Base-by-base conservation (phyloP, 805 yeast genomes). In the Yarrowia hollandica region DNA sequence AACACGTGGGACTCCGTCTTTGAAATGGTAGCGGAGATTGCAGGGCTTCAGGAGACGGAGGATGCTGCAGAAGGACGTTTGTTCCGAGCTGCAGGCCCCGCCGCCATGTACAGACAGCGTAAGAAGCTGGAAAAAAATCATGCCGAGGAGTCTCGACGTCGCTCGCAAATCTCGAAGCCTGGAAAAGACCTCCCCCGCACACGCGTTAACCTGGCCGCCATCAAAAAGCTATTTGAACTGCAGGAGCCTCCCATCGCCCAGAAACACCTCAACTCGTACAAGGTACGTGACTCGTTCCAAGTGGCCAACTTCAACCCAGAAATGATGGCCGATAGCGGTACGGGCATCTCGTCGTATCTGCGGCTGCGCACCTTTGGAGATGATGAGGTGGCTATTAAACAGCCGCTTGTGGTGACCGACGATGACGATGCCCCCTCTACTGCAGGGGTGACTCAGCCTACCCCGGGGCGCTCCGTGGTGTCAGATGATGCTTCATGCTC, bases 1-100 rank as follows among this genome's bases (percentile, higher is more conserved):
- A 71, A 70, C 37, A 60, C 64, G 52, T 69, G 72, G 72, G 72
- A 69, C 55, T 69, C 65, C 23, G 62, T 68, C 31, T 68, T 65
- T 44, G 64, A 66, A 21, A 62, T 67, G 21, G 63, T 69, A 54
- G 67, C 68, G 31, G 68, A 66, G 22, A 61, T 67, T n/a, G 66
- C 65, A 0, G 68, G 71, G 4, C 60, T 58, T 18, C 64, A 61
- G 10, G 65, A 62, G 19, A 61, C 69, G 50, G 64, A 62, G 28
- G 56, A 38, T 7, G 65, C 69, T 6, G 71, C 68, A 42, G 23
- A 57, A 5, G 72, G 72, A 9, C 64, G 72, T 3, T 55, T 69
- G 11, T 69, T 69, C 62, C 56, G 69, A 9, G 68, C 71, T 7
- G 61, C 66, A 11, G 72, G 72, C 9, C 71, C 67, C 18, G 71